Base-by-base conservation (phyloP, 2,329 filamentous ascomycete genomes). In the Macrophomina phaseolina region DNA sequence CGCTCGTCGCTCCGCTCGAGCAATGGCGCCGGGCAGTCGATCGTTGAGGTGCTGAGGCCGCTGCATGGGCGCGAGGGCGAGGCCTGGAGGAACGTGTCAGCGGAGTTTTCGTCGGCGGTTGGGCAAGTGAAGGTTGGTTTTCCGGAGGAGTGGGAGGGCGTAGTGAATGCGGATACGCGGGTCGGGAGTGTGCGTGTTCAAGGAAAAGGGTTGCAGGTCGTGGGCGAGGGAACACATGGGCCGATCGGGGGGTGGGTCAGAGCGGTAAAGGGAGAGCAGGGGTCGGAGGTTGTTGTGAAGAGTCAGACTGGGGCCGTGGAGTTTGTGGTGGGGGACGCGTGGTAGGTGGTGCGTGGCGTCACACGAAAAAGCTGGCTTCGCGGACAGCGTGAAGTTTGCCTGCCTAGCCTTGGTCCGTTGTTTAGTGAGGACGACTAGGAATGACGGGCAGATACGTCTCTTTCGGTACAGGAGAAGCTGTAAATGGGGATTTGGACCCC, bases 281-380 rank as follows among this genome's bases (percentile, higher is more conserved):
- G 52, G 3, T 38, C 32, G 45, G 30, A n/a, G 4, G 45, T 51
- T 5, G n/a, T 42, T 18, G 46, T 63, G 12, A 52, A 52, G 46
- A 63, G 60, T 9, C 23, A 51, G 32, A 36, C 34, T 14, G 60
- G 60, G 11, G 49, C 45, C 6, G 60, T 63, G n/a, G 60, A 63
- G 46, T 49, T 52, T 16, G 12, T 63, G 46, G 30, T 63, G 8
- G 7, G n/a, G n/a, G n/a, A 63, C 5, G 18, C 16, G 46, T 12
- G n/a, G 55, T 45, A 16, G 23, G 48, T 28, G 1, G n/a, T 9
- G 49, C 4, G 51, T 53, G 6, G 30, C 12, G 23, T 28, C 28
- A 23, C 7, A n/a, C 23, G 51, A 7, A 36, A 5, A 36, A 16
- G 30, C 5, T 2, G 11, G 1, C 7, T 9, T 4, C 38, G 38